phyloP scores from a whole-genome alignment of 805 yeast genomes.

The Lachancea cidri region DNA sequence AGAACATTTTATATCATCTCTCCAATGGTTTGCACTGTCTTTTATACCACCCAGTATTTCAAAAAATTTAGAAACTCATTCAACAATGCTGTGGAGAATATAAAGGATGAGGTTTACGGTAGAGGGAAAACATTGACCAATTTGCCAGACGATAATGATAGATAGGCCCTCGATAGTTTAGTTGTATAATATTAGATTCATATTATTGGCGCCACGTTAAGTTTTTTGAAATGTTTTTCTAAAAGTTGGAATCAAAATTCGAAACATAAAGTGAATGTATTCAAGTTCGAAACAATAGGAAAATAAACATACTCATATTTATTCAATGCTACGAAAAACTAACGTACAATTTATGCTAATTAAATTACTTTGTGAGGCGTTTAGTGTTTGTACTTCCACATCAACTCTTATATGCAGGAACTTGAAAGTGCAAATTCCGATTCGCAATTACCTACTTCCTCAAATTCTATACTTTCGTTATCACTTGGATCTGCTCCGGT shows the following conservation, averaged over 20 bases:
- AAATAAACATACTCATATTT: too few species aligned
- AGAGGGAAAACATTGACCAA: conserved; percentile 52
- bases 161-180: not conserved
- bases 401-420: too few species aligned
- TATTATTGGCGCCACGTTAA: not conserved
- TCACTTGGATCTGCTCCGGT: not conserved
- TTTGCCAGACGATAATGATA: conserved; percentile 10
- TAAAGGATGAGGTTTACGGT: conserved; percentile 54
- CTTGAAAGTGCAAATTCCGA: too few species aligned
- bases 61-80: not conserved
- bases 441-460: conserved; percentile 1
- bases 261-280: not conserved
- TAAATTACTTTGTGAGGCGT: too few species aligned
- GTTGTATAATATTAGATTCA: too few species aligned
- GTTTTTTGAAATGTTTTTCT: too few species aligned
- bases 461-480: conserved; percentile 1
- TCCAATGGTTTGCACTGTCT: conserved; percentile 4
- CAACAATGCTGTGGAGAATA: conserved; percentile 30
- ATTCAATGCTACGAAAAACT: too few species aligned
- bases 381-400: too few species aligned
- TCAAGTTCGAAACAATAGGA: too few species aligned
- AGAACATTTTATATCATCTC: conserved; percentile 6
- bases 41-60: not conserved
- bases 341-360: too few species aligned
- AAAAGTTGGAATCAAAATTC: not conserved